Evolutionary conservation across 345 rosid species (phyloP), one percentile per base, ranked within the genome.

Genomic region (Linum usitatissimum): DNA sequence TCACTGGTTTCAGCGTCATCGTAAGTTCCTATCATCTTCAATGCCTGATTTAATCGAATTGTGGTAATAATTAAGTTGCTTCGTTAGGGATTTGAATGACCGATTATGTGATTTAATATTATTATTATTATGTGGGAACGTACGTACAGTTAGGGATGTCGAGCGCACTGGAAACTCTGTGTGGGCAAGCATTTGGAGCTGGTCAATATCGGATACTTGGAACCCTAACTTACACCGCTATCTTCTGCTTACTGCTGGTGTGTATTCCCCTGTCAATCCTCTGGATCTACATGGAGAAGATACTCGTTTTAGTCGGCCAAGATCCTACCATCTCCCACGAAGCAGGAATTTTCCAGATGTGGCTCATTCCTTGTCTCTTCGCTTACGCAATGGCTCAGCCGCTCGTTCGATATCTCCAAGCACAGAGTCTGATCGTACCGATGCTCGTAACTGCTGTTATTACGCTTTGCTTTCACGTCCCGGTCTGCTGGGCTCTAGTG

Each of bases 171-270:
- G 96, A 92, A 72, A 92, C 96, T 30, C 56, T 92, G 53, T 76
- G 85, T 62, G 95, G 98, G 3, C 96, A 89, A 83, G 86, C 89
- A 2, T 75, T 78, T 65, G 96, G 95, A 80, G 91, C 95, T 49
- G 64, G 78, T 19, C 91, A 85, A 53, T 85, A 67, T 40, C 64
- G 64, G 36, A 87, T 61, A 70, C 72, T 87, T 13, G 91, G 91
- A 63, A 76, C 55, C 28, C 85, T 83, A 40, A 78, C 80, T 14
- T 80, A 85, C 57, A 81, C 84, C 7, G 95, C 84, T 0, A 74
- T 85, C 6, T 53, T 85, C 62, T 70, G 75, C 51, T 70, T 80
- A 18, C 38, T 74, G 14, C 8, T 83, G 20, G 84, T 67, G 6
- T 83, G 78, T 20, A 36, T 87, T 2, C 95, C 91, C 63, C 10